Conservation (phyloP, 441 rosid genomes). For the Francoa sonchifolia region DNA sequence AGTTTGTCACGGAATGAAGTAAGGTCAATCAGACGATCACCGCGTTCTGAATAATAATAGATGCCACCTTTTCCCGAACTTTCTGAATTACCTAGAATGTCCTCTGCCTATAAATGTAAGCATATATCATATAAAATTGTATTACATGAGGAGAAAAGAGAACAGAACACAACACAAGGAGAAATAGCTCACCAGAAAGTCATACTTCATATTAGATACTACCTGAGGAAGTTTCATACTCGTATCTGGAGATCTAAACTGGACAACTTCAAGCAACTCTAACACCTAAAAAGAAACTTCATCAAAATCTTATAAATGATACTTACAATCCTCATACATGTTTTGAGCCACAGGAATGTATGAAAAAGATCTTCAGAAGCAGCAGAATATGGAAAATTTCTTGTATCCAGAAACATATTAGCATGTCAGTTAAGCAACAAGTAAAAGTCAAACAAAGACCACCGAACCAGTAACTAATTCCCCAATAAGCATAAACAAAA, state of each 20-base stretch:
- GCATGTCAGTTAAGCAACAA: no score
- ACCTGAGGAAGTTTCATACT: conserved; percentile 56
- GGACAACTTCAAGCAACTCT: conserved; percentile 79
- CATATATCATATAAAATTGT: conserved; percentile 11
- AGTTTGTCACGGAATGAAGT: conserved; percentile 68
- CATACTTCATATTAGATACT: conserved; percentile 52
- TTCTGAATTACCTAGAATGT: conserved; percentile 57
- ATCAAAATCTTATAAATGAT: conserved; percentile 9
- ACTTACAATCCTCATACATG: conserved; percentile 5
- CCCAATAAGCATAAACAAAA: no score
- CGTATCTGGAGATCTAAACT: conserved; percentile 86
- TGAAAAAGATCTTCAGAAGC: no score
- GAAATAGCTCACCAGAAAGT: conserved; percentile 47
- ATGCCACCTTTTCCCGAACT: conserved; percentile 69
- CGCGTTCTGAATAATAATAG: conserved; percentile 87
- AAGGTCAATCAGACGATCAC: conserved; percentile 86
- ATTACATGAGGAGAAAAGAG: no score
- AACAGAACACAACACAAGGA: no score
- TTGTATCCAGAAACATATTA: no score
- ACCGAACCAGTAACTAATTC: no score
- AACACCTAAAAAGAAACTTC: conserved; percentile 43
- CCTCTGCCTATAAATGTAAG: conserved; percentile 67
- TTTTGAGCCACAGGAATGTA: no score
- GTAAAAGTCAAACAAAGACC: no score
- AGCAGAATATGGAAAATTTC: no score